Conservation (phyloP, 352 stramenopile genomes). For the Globisporangium recalcitrans region DNA sequence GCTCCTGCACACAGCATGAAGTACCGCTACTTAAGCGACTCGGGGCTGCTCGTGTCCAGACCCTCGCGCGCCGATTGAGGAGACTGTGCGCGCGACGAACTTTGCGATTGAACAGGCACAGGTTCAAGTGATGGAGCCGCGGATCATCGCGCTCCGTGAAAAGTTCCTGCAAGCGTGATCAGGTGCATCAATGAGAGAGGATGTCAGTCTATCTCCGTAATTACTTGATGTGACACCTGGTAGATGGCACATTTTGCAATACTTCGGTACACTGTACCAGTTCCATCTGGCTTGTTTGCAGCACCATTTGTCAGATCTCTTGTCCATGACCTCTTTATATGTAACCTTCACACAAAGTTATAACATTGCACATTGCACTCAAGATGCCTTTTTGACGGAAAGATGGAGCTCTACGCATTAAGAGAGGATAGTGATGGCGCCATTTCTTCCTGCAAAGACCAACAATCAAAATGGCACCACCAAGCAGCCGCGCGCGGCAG, state of each 20-base stretch:
- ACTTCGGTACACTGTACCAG: background rate
- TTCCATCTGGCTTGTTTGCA: background rate
- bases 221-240: background rate
- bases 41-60: constrained; percentile 42
- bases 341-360: background rate
- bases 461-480: constrained; percentile 2
- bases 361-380: background rate
- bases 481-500: background rate
- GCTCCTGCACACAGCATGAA: background rate
- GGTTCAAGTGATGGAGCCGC: background rate
- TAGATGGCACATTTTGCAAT: background rate
- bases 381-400: background rate
- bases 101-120: constrained; percentile 24
- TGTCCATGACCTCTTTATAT: background rate
- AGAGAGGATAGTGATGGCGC: background rate
- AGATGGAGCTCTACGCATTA: background rate
- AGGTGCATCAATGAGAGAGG: too few species aligned
- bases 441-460: background rate
- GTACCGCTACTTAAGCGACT: constrained; percentile 26
- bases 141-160: background rate
- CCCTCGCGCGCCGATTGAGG: constrained; percentile 24
- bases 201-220: background rate
- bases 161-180: background rate
- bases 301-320: background rate
- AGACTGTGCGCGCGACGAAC: constrained; percentile 46